phyloP scores from a whole-genome alignment of 2,329 filamentous ascomycete genomes.

The Herpotrichia juniperi region DNA sequence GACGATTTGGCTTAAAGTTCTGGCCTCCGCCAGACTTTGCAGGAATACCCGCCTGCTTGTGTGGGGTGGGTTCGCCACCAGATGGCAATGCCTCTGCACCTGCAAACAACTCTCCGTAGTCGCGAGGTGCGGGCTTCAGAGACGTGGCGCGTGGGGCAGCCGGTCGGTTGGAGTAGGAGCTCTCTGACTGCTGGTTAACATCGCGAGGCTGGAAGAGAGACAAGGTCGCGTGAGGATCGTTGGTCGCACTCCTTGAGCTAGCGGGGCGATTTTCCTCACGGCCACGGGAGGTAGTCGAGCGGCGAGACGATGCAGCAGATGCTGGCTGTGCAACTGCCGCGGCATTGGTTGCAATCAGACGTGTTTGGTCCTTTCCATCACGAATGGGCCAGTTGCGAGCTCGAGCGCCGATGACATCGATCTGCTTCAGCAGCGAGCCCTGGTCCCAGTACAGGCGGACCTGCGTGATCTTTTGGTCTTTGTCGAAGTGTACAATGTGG shows the following conservation, averaged over 20 bases:
- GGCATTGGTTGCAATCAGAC: constrained; percentile 71
- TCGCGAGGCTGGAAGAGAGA: constrained; percentile 77
- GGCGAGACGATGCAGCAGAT: constrained; percentile 37
- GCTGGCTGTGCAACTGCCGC: constrained; percentile 41
- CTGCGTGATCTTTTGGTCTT: constrained; percentile 77
- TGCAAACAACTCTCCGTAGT: constrained; percentile 73
- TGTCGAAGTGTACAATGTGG: constrained; percentile 87
- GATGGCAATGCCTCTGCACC: constrained; percentile 50
- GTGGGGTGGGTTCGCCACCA: constrained; percentile 54
- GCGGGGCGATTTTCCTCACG: constrained; percentile 45
- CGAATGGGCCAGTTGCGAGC: constrained; percentile 95
- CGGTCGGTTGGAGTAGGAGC: constrained; percentile 54
- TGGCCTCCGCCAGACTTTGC: constrained; percentile 58
- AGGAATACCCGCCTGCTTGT: constrained; percentile 50
- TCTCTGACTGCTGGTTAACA: constrained; percentile 56
- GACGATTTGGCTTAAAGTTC: constrained; percentile 59
- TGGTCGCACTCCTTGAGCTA: constrained; percentile 44
- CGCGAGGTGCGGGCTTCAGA: constrained; percentile 71
- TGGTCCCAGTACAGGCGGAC: constrained; percentile 96
- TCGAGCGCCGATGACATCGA: constrained; percentile 89
- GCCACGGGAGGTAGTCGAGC: constrained; percentile 39
- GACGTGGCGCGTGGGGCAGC: constrained; percentile 67
- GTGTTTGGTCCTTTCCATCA: constrained; percentile 82
- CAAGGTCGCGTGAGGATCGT: constrained; percentile 67
- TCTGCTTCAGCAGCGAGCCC: constrained; percentile 86